Conservation (phyloP, 805 yeast genomes). For the Candida gorgasii region DNA sequence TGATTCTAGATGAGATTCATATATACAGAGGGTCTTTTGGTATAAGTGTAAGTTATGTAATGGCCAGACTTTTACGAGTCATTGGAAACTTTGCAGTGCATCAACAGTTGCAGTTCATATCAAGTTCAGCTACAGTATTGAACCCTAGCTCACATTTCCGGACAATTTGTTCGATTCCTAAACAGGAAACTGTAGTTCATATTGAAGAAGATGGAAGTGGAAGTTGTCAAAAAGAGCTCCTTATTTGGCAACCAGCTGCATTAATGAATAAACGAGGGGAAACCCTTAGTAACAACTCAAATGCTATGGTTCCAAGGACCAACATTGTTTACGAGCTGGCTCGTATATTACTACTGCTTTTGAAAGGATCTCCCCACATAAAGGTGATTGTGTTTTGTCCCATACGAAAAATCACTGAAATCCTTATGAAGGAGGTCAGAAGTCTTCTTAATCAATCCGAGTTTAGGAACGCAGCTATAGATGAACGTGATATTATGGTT, state of each 20-base stretch:
- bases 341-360: constrained; percentile 63
- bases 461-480: constrained; percentile 37
- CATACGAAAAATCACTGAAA: constrained; percentile 82
- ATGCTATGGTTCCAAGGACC: constrained; percentile 46
- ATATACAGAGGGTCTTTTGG: constrained; percentile 91
- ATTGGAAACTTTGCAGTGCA: constrained; percentile 46
- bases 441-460: constrained; percentile 46
- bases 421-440: constrained; percentile 81
- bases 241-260: constrained; percentile 84
- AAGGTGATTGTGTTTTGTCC: constrained; percentile 90
- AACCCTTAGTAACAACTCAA: constrained; percentile 12
- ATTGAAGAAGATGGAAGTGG: constrained; percentile 88
- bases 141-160: constrained; percentile 74
- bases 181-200: constrained; percentile 48
- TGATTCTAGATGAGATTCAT: constrained; percentile 85
- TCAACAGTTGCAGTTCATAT: constrained; percentile 60
- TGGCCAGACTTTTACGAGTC: constrained; percentile 76
- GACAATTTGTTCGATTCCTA: constrained; percentile 65
- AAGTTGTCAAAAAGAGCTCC: constrained; percentile 67
- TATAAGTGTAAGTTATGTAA: constrained; percentile 81
- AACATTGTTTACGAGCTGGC: constrained; percentile 78
- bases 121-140: constrained; percentile 92
- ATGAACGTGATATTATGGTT: constrained; percentile 71
- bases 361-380: constrained; percentile 53
- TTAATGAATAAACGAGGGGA: constrained; percentile 58